These are phyloP conservation scores for Lenzites betulinus DNA, from an alignment of 768 basidiomycete species.

Conservation along the genomic window DNA sequence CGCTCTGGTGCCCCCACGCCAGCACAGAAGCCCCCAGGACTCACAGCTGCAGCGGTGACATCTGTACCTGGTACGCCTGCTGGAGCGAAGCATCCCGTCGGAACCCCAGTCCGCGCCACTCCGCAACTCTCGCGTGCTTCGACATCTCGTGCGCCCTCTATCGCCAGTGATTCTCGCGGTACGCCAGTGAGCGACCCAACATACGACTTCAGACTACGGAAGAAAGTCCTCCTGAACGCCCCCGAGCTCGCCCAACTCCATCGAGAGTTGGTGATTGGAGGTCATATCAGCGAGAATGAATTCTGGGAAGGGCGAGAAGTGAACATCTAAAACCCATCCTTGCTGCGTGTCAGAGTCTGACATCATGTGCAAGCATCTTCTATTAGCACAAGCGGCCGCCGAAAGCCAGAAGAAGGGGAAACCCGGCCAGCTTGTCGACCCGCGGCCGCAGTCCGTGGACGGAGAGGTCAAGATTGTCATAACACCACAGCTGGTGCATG, in stretches of 20 bases:
- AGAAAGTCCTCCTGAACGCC: conserved; percentile 76
- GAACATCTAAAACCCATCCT: conserved; percentile 18
- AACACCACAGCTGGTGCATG: conserved; percentile 88
- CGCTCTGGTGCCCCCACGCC: conserved; percentile 38
- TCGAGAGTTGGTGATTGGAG: conserved; percentile 82
- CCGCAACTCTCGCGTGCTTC: conserved; percentile 46
- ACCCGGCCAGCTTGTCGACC: conserved; percentile 83
- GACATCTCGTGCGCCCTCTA: conserved; percentile 63
- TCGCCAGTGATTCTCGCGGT: conserved; percentile 52
- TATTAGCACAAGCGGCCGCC: conserved; percentile 73
- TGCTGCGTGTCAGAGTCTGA: conserved; percentile 26
- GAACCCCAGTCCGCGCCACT: conserved; percentile 26
- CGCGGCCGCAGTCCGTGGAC: conserved; percentile 81
- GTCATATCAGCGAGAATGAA: conserved; percentile 87
- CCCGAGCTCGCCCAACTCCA: conserved; percentile 81
- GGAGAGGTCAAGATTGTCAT: conserved; percentile 90
- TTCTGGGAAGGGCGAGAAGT: conserved; percentile 99
- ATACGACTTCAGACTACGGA: conserved; percentile 72
- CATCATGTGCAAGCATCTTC: conserved; percentile 57
- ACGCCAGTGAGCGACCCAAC: conserved; percentile 62
- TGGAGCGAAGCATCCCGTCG: conserved; percentile 32
- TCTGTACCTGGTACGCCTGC: conserved; percentile 28
- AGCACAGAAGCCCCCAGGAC: conserved; percentile 12
- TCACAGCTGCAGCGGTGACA: conserved; percentile 11
- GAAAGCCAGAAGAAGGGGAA: conserved; percentile 80